A percentile compares a stretch with the other conserved stretches of the same genome.
phyloP scores from a whole-genome alignment of 495 filamentous ascomycete species.

The Pseudoneurospora amorphoporcata region DNA sequence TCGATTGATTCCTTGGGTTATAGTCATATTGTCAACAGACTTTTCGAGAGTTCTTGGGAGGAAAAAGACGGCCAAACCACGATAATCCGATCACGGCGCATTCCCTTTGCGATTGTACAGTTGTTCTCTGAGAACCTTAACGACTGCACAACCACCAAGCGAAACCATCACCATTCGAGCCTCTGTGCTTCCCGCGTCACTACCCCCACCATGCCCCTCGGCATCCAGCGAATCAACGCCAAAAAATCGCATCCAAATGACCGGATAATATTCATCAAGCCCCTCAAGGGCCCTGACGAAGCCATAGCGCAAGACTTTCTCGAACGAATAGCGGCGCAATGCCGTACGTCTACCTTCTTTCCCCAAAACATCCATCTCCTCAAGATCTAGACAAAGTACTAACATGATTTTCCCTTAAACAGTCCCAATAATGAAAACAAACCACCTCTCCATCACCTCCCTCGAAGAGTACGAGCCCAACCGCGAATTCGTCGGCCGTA shows the following conservation, averaged over 20 bases:
- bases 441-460: slow-evolving; percentile 57
- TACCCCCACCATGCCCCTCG: slow-evolving; percentile 47
- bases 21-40: not conserved
- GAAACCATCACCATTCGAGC: not conserved
- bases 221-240: slow-evolving; percentile 58
- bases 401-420: not conserved
- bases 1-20: not conserved
- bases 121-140: not conserved
- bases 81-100: not conserved
- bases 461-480: slow-evolving; percentile 72
- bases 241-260: slow-evolving; percentile 55
- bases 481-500: slow-evolving; percentile 63
- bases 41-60: not conserved
- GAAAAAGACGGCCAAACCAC: not conserved
- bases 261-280: slow-evolving; percentile 67
- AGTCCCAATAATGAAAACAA: slow-evolving; percentile 60
- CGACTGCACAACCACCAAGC: not conserved
- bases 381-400: not conserved
- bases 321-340: slow-evolving; percentile 68
- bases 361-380: not conserved
- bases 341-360: slow-evolving; percentile 28
- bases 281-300: slow-evolving; percentile 49
- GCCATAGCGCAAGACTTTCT: slow-evolving; percentile 57
- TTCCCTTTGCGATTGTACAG: not conserved
- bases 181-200: not conserved